Evolutionary conservation across 768 basidiomycete species (phyloP).

Genomic region (Leccinum rimulosum): DNA sequence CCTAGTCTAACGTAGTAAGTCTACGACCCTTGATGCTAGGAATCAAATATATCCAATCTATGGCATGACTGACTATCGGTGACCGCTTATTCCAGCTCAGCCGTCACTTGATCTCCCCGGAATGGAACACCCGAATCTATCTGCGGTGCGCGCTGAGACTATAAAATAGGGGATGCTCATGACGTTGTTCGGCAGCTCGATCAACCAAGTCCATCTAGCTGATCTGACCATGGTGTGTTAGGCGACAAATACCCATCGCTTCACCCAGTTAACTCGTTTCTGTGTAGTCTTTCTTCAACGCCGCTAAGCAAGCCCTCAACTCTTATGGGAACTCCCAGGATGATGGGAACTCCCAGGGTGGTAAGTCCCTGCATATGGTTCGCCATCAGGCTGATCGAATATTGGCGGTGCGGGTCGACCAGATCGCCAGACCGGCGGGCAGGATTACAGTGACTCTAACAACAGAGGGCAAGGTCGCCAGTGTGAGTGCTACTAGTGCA

Average conservation of each 20-base stretch:
- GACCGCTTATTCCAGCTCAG: conserved; percentile 8
- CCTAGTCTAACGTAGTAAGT: neutral
- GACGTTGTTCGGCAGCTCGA: conserved; percentile 10
- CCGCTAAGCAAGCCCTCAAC: conserved; percentile 66
- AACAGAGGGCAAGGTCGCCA: conserved; percentile 16
- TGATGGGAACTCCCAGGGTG: neutral
- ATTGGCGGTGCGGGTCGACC: neutral
- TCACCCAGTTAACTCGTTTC: neutral
- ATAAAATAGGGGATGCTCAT: conserved; percentile 14
- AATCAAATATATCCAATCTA: neutral
- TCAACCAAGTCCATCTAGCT: conserved; percentile 1
- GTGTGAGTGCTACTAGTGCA: neutral
- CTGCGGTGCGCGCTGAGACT: conserved; percentile 11
- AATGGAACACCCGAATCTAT: conserved; percentile 16
- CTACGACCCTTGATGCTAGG: neutral
- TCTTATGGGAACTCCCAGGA: conserved; percentile 6
- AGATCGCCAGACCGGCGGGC: conserved; percentile 11
- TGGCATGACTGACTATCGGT: neutral
- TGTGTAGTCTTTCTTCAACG: conserved; percentile 61
- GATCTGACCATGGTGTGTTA: conserved; percentile 25
- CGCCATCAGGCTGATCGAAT: neutral
- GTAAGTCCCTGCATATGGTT: conserved; percentile 8
- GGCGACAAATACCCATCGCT: too few relatives aligned
- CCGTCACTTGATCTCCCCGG: conserved; percentile 16
- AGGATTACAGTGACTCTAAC: neutral